Percentiles rank a stretch among this genome's conserved stretches.
phyloP scores from a whole-genome alignment of 306 rosid species.

The Glycine tomentella region DNA sequence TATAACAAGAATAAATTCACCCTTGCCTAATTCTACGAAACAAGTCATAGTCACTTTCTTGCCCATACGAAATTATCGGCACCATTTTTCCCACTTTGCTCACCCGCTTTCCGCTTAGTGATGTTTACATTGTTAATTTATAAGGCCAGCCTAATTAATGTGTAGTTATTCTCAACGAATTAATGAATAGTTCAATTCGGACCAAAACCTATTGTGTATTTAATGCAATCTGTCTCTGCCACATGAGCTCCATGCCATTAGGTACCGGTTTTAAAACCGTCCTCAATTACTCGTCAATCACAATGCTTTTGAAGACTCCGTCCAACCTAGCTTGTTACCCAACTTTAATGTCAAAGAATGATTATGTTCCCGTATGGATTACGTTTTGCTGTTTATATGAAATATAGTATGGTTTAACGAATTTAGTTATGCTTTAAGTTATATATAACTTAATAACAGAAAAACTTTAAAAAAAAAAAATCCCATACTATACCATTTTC shows the following conservation, averaged over 20 bases:
- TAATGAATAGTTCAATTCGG: neutral
- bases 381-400: neutral
- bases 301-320: constrained; percentile 39
- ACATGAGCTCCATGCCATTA: constrained; percentile 57
- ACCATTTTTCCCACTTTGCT: constrained; percentile 36
- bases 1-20: neutral
- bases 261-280: constrained; percentile 45
- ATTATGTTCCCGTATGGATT: neutral
- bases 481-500: too few species aligned
- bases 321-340: constrained; percentile 40
- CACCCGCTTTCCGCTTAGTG: constrained; percentile 52
- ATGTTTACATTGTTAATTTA: neutral
- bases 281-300: constrained; percentile 32
- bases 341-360: constrained; percentile 27
- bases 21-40: constrained; percentile 1
- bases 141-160: too few species aligned
- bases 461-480: too few species aligned
- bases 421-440: neutral
- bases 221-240: constrained; percentile 39
- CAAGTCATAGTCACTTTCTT: constrained; percentile 48
- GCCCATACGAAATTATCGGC: constrained; percentile 52
- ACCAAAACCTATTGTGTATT: constrained; percentile 41
- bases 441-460: neutral
- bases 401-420: too few species aligned
- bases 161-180: too few species aligned